Evolutionary conservation across 2,329 filamentous ascomycete genomes (phyloP), one percentile per base, ranked within the genome.

Genomic region (Paracamarosporium sp.): DNA sequence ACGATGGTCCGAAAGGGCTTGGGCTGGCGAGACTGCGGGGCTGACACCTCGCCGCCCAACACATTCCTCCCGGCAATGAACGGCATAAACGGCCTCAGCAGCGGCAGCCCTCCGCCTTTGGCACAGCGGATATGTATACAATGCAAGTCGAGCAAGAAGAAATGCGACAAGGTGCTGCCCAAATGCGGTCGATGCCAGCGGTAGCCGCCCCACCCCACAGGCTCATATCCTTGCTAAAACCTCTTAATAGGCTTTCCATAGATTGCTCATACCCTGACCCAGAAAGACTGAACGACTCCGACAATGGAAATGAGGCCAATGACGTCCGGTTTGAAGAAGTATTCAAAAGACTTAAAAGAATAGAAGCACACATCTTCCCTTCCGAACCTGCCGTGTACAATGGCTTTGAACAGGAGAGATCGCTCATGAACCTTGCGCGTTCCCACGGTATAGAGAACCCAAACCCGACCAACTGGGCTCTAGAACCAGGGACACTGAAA

Each of bases 141-240:
- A 33, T 66, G 64, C 40, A 61, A 65, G 44, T 25, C 56, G 17
- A 61, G 56, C 48, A 66, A 66, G 45, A 66, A 66, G 53, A 63
- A 61, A 55, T 66, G 64, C 44, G 60, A 66, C 56, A 66, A 63
- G 38, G 2, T 54, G 7, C 24, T 59, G 7, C 62, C 64, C 2
- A 50, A 28, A 30, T 66, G 64, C 40, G 48, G 55, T 30, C 55
- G 64, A 20, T 66, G 64, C 48, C 22, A 33, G 40, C 64, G 64
- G 64, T 64, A 58, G 33, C 44, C 9, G 6, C 40, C 17, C 15
- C 28, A 12, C n/a, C 20, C 28, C n/a, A 7, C n/a, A 20, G 5
- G 25, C 12, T 27, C 20, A 22, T n/a, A 31, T 31, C 43, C n/a
- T 11, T 33, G 15, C 36, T 47, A 24, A 58, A 40, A 17, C 12